A percentile compares a stretch with the other conserved stretches of the same genome.
Evolutionary conservation across 345 rosid genomes (phyloP).

Genomic region (Euphorbia pulcherrima): DNA sequence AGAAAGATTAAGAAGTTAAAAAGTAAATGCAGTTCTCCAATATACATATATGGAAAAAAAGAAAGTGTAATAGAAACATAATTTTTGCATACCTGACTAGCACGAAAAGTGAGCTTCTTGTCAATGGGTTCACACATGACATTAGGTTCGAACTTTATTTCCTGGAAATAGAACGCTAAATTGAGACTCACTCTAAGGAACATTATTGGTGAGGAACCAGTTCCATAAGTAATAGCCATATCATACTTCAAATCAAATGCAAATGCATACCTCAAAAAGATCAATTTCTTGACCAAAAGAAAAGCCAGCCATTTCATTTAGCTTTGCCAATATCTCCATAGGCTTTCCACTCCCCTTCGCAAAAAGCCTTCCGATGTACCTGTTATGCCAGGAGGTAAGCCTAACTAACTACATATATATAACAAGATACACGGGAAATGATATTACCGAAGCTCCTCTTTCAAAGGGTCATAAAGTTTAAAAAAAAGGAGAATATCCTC

Average conservation of each 20-base stretch:
- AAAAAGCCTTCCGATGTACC: constrained; percentile 80
- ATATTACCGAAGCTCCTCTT: constrained; percentile 66
- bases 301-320: constrained; percentile 91
- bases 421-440: neutral
- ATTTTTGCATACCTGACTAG: constrained; percentile 57
- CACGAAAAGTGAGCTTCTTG: constrained; percentile 58
- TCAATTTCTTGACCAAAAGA: constrained; percentile 78
- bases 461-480: constrained; percentile 86
- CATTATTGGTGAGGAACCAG: neutral
- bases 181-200: neutral
- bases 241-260: neutral
- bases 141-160: constrained; percentile 85
- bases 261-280: constrained; percentile 68
- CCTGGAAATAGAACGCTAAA: constrained; percentile 43
- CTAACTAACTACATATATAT: neutral
- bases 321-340: constrained; percentile 57
- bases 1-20: neutral
- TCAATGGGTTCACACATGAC: constrained; percentile 93
- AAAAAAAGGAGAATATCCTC: constrained; percentile 87
- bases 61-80: neutral
- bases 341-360: constrained; percentile 79
- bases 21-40: neutral
- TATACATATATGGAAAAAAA: neutral
- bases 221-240: neutral
- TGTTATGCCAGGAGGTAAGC: constrained; percentile 30